A percentile compares a stretch with the other conserved stretches of the same genome.
phyloP scores from a whole-genome alignment of 768 basidiomycete species.

The Pleurotus ostreatus region DNA sequence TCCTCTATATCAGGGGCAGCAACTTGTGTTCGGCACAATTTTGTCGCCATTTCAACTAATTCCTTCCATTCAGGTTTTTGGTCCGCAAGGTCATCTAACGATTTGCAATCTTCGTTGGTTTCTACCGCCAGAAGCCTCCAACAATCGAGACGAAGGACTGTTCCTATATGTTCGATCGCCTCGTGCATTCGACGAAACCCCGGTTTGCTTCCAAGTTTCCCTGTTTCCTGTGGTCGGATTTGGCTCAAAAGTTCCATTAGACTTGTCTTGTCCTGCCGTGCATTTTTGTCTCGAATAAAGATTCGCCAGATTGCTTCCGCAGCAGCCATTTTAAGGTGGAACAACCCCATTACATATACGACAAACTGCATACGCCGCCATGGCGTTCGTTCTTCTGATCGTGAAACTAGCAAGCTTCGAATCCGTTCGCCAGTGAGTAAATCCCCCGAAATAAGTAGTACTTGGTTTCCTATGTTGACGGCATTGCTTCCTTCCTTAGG shows the following conservation, averaged over 20 bases:
- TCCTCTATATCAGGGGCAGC: slow-evolving; percentile 10
- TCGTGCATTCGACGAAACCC: slow-evolving; percentile 33
- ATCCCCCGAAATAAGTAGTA: slow-evolving; percentile 21
- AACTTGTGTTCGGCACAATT: slow-evolving; percentile 17
- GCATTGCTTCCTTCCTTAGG: slow-evolving; percentile 8
- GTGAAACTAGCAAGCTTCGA: slow-evolving; percentile 1
- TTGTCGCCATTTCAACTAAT: slow-evolving; percentile 19
- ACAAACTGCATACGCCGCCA: slow-evolving; percentile 16
- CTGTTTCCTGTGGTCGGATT: slow-evolving; percentile 25
- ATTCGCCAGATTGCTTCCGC: slow-evolving; percentile 21
- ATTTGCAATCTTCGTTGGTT: not conserved
- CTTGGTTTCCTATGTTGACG: slow-evolving; percentile 9
- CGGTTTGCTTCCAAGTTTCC: slow-evolving; percentile 17
- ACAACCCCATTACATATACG: slow-evolving; percentile 18
- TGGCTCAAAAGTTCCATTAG: slow-evolving; percentile 17
- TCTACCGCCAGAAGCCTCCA: slow-evolving; percentile 22
- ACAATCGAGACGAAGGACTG: slow-evolving; percentile 20
- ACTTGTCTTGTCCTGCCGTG: slow-evolving; percentile 14
- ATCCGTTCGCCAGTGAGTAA: slow-evolving; percentile 17
- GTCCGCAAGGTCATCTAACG: slow-evolving; percentile 25
- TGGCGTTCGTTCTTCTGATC: slow-evolving; percentile 14
- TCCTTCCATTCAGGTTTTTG: slow-evolving; percentile 22
- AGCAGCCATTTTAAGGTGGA: slow-evolving; percentile 27
- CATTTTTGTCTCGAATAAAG: slow-evolving; percentile 14
- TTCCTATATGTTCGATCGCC: slow-evolving; percentile 24